Base-by-base conservation (phyloP, 179 eudicot species). In the Drosera spatulata region DNA sequence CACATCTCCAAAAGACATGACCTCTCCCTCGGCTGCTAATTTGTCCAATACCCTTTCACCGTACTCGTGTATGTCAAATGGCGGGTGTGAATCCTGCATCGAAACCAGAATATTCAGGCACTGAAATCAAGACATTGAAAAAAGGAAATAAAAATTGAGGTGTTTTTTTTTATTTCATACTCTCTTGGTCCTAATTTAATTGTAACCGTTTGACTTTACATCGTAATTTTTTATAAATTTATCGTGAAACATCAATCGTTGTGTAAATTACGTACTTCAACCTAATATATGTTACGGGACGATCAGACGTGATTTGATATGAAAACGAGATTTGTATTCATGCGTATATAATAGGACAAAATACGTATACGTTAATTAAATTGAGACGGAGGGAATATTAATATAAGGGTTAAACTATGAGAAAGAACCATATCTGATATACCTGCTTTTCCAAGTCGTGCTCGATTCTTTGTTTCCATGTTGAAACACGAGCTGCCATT, bases 401-500 rank as follows among this genome's bases (percentile, higher is more conserved):
- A 0, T 22, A 22, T 22, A 45, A 5, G 49, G 41, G 5, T 50
- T 52, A 43, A 22, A 63, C 44, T n/a, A 2, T 40, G 45, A 37
- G 5, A 3, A 41, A 40, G 14, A 61, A 15, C 9, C n/a, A n/a
- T 11, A 11, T 54, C 9, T 39, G 37, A 58, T 64, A 37, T 69
- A 86, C 99, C 64, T 89, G 88, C 69, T 82, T 88, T 61, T 89
- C 90, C 85, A 93, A 68, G 63, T 84, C 72, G 65, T 22, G 73
- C 72, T 93, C 95, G 53, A 88, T 86, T 69, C 88, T 82, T 63
- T 89, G 96, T 63, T 93, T 93, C 99, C 97, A 89, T 10, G 84
- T 75, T 48, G 99, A 81, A 59, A 93, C 96, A 58, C 95, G 93
- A 57, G 93, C 74, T 60, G 86, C 99, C 74, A 89, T 43, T 75